Conservation (phyloP, 768 basidiomycete genomes). For the Rubroboletus pulcherrimus region DNA sequence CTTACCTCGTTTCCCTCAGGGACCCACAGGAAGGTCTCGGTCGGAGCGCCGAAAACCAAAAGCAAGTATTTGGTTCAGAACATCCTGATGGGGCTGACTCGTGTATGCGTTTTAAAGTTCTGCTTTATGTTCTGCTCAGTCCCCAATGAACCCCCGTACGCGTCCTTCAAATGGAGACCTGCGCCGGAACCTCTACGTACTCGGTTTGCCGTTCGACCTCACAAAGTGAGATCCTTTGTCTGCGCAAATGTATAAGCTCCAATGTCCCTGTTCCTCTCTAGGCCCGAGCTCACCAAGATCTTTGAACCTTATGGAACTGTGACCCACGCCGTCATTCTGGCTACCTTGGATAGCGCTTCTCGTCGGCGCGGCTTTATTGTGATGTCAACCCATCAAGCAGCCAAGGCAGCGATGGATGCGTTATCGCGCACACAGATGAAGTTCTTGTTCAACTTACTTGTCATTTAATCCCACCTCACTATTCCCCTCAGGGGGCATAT, state of each 20-base stretch:
- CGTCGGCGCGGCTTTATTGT: conserved; percentile 81
- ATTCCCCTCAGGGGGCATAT: conserved; percentile 53
- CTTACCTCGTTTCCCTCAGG: conserved; percentile 15
- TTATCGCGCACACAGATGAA: conserved; percentile 69
- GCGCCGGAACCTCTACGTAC: conserved; percentile 80
- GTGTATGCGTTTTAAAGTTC: conserved; percentile 33
- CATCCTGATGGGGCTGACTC: neutral
- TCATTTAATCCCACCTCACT: neutral
- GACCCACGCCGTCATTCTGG: conserved; percentile 74
- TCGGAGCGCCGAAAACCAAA: conserved; percentile 48
- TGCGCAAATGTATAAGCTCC: neutral
- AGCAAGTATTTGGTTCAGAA: conserved; percentile 41
- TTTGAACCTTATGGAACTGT: conserved; percentile 68
- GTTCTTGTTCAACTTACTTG: conserved; percentile 35
- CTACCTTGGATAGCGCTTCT: conserved; percentile 80
- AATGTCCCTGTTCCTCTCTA: conserved; percentile 7
- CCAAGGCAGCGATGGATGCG: conserved; percentile 60
- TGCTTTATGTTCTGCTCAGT: conserved; percentile 28
- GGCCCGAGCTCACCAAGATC: conserved; percentile 54
- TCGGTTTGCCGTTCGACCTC: conserved; percentile 78
- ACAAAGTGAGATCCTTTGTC: conserved; percentile 52
- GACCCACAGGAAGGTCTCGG: conserved; percentile 31
- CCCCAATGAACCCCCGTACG: conserved; percentile 1
- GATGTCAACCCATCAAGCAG: conserved; percentile 72
- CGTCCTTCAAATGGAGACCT: conserved; percentile 33